Base-by-base conservation (phyloP, 257 asterid genomes). In the Gynochthodes officinalis region DNA sequence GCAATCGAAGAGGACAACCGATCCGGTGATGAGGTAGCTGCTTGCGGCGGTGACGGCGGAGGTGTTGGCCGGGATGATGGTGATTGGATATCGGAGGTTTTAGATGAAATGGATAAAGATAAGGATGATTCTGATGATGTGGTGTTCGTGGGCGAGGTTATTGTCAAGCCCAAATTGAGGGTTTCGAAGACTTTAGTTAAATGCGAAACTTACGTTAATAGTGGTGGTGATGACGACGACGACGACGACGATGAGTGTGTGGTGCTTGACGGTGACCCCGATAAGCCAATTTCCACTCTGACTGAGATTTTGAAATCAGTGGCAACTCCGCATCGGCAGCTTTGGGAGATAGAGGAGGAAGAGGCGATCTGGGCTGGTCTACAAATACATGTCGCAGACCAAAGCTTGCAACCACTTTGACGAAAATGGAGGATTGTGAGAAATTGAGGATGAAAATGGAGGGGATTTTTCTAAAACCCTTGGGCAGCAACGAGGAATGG, bases 161-260 rank as follows among this genome's bases (percentile, higher is more conserved):
- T 74, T 59, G 39, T 75, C 25, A 80, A 81, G 50, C 50, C 78
- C 2, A 80, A 72, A 77, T 75, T 73, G 58, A 60, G 12, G 72
- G 54, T 71, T 65, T 27, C 60, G 64, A 84, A 79, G 73, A 65
- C 76, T 18, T 23, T 13, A 2, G 72, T 73, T 0, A 42, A 35
- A 53, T 64, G 75, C 23, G 67, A 54, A 28, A 75, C 40, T 60
- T 66, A 54, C 21, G 76, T 2, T 44, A 9, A 0, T 19, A 6
- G 11, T 23, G 49, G 33, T 10, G 25, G 21, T 3, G 87, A 57
- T 16, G 50, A 46, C n/a, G n/a, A n/a, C 50, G 86, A 77, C 3
- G 75, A 32, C 8, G 89, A 78, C 6, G 97, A 90, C 46, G 96
- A 86, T 62, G 98, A 91, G 67, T 90, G 97, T 76, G 88, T 93